Evolutionary conservation across 179 eudicot genomes (phyloP), one percentile per base, ranked within the genome.

Genomic region (Actinidia arguta): DNA sequence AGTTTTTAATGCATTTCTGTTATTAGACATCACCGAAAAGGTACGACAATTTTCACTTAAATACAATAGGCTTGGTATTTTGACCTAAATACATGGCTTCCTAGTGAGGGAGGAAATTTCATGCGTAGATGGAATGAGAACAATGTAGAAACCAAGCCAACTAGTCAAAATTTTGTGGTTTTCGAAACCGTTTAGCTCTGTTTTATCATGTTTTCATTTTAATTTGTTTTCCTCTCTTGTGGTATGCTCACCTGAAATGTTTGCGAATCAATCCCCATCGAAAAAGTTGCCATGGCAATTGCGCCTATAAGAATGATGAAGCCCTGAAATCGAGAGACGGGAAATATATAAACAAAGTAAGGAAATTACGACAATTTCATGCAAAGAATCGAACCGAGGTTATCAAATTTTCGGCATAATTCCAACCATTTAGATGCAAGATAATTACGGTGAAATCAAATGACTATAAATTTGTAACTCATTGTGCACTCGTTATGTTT

Each of bases 281-380:
- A 96, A 79, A 96, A 96, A n/a, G 98, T 96, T 79, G 98, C 99
- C 89, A 93, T 92, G 62, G 91, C 98, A 74, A 96, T 93, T 74
- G 97, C 98, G 79, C 90, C 84, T 31, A 96, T 86, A 47, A 92
- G 98, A 85, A 96, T 89, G 73, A 96, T 85, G 87, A 96, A 96
- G 83, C 97, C 95, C 99, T 96, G 86, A 27, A 59, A 83, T 55
- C 74, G 80, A 66, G 55, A 72, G 0, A n/a, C 27, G 12, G 44
- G 14, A 25, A 61, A 24, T 63, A 36, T 3, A 25, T 5, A n/a
- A 8, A 17, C 4, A 0, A 14, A 54, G 7, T 10, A 24, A 69
- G 31, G 17, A 70, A n/a, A 54, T 20, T 6, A 36, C 39, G 39
- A 0, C 8, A 55, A 36, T 36, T 71, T 69, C 20, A 5, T 27